Evolutionary conservation across 352 stramenopile species (phyloP).

Genomic region (Achlya hypogyna): DNA sequence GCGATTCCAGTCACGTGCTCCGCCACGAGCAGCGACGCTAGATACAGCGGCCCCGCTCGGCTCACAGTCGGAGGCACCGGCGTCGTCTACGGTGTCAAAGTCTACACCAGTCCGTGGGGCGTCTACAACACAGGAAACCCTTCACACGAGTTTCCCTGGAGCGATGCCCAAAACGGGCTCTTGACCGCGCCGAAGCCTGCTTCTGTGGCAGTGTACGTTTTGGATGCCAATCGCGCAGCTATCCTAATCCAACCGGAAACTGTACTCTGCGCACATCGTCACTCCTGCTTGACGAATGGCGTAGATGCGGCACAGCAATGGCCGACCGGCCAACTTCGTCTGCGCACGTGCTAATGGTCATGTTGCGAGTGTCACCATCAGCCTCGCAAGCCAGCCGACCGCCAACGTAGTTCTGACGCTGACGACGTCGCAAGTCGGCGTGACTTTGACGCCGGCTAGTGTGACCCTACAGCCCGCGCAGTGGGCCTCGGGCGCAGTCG

Average conservation of each 20-base stretch:
- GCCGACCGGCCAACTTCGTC: conserved; percentile 27
- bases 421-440: background rate
- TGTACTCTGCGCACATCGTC: conserved; percentile 30
- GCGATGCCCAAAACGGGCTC: conserved; percentile 29
- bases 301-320: background rate
- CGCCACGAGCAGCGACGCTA: conserved; percentile 29
- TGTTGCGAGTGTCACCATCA: conserved; percentile 31
- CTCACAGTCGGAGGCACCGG: conserved; percentile 20
- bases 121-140: conserved; percentile 49
- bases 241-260: conserved; percentile 31
- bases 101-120: conserved; percentile 42
- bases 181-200: conserved; percentile 33
- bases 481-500: background rate
- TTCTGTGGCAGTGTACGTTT: conserved; percentile 31
- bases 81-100: conserved; percentile 29
- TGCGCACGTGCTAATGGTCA: conserved; percentile 35
- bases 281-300: too few relatives aligned
- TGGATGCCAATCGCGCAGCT: conserved; percentile 45
- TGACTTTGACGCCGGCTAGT: conserved; percentile 8
- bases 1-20: conserved; percentile 28
- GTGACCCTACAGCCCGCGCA: too few relatives aligned
- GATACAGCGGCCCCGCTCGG: conserved; percentile 35
- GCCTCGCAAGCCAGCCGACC: conserved; percentile 32
- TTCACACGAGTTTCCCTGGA: conserved; percentile 42
- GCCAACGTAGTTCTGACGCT: conserved; percentile 34